phyloP scores from a whole-genome alignment of 306 rosid species.

The Acacia melanoxylon region DNA sequence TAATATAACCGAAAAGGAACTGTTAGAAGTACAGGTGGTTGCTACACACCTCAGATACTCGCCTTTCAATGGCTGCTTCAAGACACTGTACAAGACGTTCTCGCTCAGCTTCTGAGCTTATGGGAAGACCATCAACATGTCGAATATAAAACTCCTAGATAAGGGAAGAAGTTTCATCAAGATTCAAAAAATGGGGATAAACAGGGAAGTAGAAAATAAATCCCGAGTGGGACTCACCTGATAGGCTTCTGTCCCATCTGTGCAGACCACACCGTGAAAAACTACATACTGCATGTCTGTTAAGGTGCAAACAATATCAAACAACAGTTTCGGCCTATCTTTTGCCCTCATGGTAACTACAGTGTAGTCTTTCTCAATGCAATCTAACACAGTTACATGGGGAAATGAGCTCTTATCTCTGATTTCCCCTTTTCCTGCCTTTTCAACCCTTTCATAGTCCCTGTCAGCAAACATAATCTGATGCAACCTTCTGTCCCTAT shows the following conservation, averaged over 20 bases:
- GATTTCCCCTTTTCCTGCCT: conserved; percentile 38
- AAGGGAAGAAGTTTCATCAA: not conserved
- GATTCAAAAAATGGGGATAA: not conserved
- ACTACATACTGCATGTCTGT: conserved; percentile 97
- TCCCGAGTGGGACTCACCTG: conserved; percentile 50
- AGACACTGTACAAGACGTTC: conserved; percentile 84
- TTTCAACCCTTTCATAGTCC: conserved; percentile 76
- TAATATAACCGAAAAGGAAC: not conserved
- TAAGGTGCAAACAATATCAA: conserved; percentile 91
- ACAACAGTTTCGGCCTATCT: conserved; percentile 86
- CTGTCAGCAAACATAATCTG: conserved; percentile 97
- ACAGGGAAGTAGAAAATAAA: not conserved
- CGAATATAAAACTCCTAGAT: conserved; percentile 86
- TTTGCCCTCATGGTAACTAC: conserved; percentile 76
- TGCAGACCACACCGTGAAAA: conserved; percentile 82
- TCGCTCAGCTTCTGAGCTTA: conserved; percentile 86
- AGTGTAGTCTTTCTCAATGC: conserved; percentile 81
- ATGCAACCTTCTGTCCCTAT: conserved; percentile 84
- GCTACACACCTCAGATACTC: conserved; percentile 81
- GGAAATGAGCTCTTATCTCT: conserved; percentile 61
- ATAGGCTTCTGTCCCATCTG: conserved; percentile 73
- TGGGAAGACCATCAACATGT: conserved; percentile 88
- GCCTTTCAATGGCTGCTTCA: conserved; percentile 95
- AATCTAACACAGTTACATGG: conserved; percentile 64
- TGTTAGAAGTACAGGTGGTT: not conserved